phyloP scores from a whole-genome alignment of 2,329 filamentous ascomycete genomes.

The Penicillium paneum region DNA sequence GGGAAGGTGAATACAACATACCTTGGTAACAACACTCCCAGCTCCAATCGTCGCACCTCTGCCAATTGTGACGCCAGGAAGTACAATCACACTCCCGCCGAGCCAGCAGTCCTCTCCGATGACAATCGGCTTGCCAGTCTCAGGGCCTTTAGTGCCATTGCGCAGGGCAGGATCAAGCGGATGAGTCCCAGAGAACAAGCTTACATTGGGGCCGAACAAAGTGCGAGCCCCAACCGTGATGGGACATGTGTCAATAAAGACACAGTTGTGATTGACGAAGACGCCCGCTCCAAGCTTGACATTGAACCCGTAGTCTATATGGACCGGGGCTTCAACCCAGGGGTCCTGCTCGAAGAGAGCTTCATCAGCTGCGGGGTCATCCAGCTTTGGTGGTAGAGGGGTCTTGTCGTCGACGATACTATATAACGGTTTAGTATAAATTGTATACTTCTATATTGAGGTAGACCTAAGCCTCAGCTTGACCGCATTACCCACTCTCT shows the following conservation, averaged over 20 bases:
- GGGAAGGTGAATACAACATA: conserved; percentile 18
- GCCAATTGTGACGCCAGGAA: conserved; percentile 76
- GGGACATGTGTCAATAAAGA: conserved; percentile 71
- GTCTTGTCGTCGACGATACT: conserved; percentile 63
- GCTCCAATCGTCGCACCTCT: conserved; percentile 71
- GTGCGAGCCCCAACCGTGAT: conserved; percentile 75
- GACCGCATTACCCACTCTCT: conserved; percentile 57
- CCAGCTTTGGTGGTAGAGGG: conserved; percentile 59
- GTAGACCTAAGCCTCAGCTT: not conserved
- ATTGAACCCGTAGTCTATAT: conserved; percentile 75
- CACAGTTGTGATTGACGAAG: conserved; percentile 72
- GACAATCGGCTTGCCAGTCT: conserved; percentile 67
- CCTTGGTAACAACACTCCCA: conserved; percentile 78
- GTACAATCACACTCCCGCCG: conserved; percentile 66
- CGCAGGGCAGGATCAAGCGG: conserved; percentile 71
- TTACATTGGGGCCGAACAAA: conserved; percentile 74
- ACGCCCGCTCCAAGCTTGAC: conserved; percentile 67
- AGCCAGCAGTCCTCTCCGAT: conserved; percentile 82
- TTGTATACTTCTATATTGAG: not conserved
- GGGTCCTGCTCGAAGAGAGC: conserved; percentile 61
- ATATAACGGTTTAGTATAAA: conserved; percentile 5
- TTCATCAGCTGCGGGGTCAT: conserved; percentile 62
- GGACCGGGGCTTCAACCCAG: conserved; percentile 67
- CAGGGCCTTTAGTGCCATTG: conserved; percentile 72
- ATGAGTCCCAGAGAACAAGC: conserved; percentile 71